Evolutionary conservation across 768 basidiomycete genomes (phyloP), one percentile per base, ranked within the genome.

Genomic region (Phylloporus rhodoxanthus): DNA sequence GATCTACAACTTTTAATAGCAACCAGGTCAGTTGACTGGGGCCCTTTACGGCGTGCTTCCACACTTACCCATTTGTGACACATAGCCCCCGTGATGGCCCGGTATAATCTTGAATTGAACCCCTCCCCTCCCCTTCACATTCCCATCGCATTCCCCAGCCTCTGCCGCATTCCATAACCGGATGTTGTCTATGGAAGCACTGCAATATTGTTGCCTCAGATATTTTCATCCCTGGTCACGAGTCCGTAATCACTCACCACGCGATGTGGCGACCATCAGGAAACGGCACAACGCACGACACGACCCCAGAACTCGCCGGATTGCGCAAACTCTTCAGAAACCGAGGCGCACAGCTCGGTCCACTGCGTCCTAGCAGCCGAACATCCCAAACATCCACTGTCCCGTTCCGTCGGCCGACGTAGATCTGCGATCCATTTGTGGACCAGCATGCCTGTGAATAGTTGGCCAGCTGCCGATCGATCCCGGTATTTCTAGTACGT

Each of bases 351-450:
- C 75, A 76, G 5, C 66, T 62, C 39, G 79, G 78, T 0, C 81
- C 81, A 47, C 81, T 73, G 23, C 74, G 72, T 8, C 91, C 91
- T 11, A 87, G 70, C 52, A 82, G 73, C n/a, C 94, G 84, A 8
- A 94, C 83, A 64, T 98, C 96, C 89, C 91, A 98, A 14, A 96
- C 80, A 60, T 96, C 91, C 43, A 98, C 80, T 1, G 87, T 84
- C 20, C 90, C 90, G 57, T 94, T 93, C 43, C 94, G 77, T 56
- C 95, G 76, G 8, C 95, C 94, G 11, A 89, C 93, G 64, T 90
- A 90, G 39, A 99, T 82, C 54, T 94, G 87, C 4, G 76, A 76
- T 14, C 95, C 94, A 55, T 91, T 83, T 3, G 82, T 77, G 5
- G 91, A 92, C 93, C 95, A 98, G 65, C 88, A 93, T 14, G 94